A percentile compares a stretch with the other conserved stretches of the same genome.
Conservation (phyloP, 805 yeast species). For the Jamesozyma jinghongensis region DNA sequence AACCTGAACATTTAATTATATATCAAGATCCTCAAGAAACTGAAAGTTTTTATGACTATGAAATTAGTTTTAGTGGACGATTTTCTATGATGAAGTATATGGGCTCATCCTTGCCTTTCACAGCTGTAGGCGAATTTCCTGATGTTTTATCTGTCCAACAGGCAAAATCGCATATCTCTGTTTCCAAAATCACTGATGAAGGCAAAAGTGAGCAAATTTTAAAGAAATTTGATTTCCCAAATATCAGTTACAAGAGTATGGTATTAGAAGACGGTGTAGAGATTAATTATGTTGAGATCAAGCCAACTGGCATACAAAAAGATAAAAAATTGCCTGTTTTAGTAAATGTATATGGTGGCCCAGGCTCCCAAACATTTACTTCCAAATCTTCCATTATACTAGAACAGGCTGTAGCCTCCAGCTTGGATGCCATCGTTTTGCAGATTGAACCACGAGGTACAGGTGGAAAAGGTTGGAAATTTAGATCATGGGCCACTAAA, state of each 20-base stretch:
- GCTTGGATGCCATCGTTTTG: conserved; percentile 50
- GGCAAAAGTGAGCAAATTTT: conserved; percentile 12
- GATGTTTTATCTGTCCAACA: conserved; percentile 11
- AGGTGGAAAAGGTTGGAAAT: conserved; percentile 68
- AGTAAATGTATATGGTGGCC: conserved; percentile 71
- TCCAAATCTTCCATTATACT: conserved; percentile 43
- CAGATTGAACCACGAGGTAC: conserved; percentile 77
- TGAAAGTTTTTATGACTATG: conserved; percentile 35
- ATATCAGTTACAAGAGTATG: conserved; percentile 32
- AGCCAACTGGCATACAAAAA: conserved; percentile 48
- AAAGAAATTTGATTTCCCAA: conserved; percentile 41
- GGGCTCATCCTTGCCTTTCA: conserved; percentile 17
- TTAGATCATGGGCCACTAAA: conserved; percentile 45
- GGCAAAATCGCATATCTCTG: conserved; percentile 6
- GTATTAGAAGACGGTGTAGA: conserved; percentile 32
- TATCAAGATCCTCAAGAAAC: conserved; percentile 16
- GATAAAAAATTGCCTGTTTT: conserved; percentile 48
- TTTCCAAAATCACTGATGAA: conserved; percentile 12
- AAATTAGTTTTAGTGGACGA: conserved; percentile 49
- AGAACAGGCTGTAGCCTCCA: conserved; percentile 50
- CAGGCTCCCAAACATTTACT: conserved; percentile 57
- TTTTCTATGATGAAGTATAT: conserved; percentile 27
- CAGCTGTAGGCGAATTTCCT: conserved; percentile 18
- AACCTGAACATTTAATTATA: conserved; percentile 2
- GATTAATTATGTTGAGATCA: conserved; percentile 50